A percentile compares a stretch with the other conserved stretches of the same genome.
These are phyloP conservation scores for Grigorovia yakushimaensis DNA, from an alignment of 805 yeast genomes.

Conservation along the genomic window DNA sequence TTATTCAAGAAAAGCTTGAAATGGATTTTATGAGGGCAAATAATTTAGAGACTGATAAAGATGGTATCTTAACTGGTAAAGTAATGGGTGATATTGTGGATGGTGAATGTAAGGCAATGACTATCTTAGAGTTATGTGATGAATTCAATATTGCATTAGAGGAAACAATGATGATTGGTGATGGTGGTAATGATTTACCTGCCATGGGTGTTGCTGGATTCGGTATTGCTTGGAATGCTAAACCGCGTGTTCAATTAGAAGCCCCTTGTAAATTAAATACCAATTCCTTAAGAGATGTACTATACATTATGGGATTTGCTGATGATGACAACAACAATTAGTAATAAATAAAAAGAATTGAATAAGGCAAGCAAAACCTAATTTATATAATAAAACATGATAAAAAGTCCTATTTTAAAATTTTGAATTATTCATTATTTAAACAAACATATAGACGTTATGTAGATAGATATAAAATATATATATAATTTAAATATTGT, in stretches of 20 bases:
- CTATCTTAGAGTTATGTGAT: slow-evolving; percentile 51
- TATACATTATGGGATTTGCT: slow-evolving; percentile 70
- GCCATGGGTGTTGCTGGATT: slow-evolving; percentile 91
- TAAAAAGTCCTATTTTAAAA: too few species aligned
- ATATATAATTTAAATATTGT: slow-evolving; percentile 34
- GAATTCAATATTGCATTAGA: slow-evolving; percentile 42
- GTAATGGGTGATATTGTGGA: slow-evolving; percentile 79
- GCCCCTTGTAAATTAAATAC: slow-evolving; percentile 83
- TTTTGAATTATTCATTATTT: background rate
- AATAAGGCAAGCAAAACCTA: too few species aligned
- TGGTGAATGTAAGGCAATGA: slow-evolving; percentile 70
- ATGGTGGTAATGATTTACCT: slow-evolving; percentile 90
- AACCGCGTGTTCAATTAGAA: slow-evolving; percentile 74
- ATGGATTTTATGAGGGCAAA: slow-evolving; percentile 90
- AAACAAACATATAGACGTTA: background rate
- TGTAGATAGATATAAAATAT: background rate
- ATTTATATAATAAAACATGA: too few species aligned
- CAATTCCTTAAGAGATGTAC: slow-evolving; percentile 57
- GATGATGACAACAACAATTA: slow-evolving; percentile 39
- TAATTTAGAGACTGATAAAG: slow-evolving; percentile 39
- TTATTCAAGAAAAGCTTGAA: slow-evolving; percentile 55
- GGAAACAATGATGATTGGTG: slow-evolving; percentile 78
- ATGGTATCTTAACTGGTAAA: slow-evolving; percentile 54
- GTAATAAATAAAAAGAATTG: too few species aligned
- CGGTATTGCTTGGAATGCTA: slow-evolving; percentile 97